Conservation (phyloP, 2,329 filamentous ascomycete genomes). For the Cercospora citrullina region DNA sequence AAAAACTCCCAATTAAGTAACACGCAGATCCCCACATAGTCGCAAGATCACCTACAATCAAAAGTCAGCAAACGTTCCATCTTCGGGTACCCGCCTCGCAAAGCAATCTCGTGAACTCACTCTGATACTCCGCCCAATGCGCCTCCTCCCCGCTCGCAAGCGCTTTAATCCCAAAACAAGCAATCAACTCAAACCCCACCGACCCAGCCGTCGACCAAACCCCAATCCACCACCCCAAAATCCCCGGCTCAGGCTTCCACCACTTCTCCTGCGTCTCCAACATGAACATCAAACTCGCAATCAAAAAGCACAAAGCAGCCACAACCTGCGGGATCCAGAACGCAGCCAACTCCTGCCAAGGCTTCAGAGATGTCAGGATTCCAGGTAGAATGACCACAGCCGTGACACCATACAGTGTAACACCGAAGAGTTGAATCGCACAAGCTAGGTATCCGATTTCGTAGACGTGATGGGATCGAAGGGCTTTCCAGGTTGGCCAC, state of each 20-base stretch:
- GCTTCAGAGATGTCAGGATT: constrained; percentile 28
- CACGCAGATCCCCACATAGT: constrained; percentile 33
- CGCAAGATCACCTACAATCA: constrained; percentile 20
- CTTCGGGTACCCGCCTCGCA: neutral
- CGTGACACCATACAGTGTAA: constrained; percentile 31
- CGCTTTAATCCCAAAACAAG: constrained; percentile 18
- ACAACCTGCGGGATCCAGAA: constrained; percentile 36
- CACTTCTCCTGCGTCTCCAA: constrained; percentile 37
- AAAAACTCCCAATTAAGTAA: constrained; percentile 31
- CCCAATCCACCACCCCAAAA: constrained; percentile 38
- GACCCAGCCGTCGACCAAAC: constrained; percentile 32
- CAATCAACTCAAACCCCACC: constrained; percentile 33
- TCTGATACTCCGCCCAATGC: constrained; percentile 31
- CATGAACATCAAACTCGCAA: constrained; percentile 35
- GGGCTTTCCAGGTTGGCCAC: constrained; percentile 29
- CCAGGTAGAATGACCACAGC: constrained; percentile 34
- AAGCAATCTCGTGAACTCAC: neutral
- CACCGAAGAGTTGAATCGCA: constrained; percentile 35
- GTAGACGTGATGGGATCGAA: constrained; percentile 32
- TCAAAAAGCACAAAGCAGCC: constrained; percentile 34
- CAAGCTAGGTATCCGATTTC: constrained; percentile 37
- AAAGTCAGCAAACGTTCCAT: neutral
- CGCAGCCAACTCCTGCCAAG: constrained; percentile 28
- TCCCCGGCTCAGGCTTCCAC: constrained; percentile 29
- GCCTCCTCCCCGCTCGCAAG: constrained; percentile 5